Evolutionary conservation across 164 flowering plant species (phyloP).

Genomic region (Sedum album): DNA sequence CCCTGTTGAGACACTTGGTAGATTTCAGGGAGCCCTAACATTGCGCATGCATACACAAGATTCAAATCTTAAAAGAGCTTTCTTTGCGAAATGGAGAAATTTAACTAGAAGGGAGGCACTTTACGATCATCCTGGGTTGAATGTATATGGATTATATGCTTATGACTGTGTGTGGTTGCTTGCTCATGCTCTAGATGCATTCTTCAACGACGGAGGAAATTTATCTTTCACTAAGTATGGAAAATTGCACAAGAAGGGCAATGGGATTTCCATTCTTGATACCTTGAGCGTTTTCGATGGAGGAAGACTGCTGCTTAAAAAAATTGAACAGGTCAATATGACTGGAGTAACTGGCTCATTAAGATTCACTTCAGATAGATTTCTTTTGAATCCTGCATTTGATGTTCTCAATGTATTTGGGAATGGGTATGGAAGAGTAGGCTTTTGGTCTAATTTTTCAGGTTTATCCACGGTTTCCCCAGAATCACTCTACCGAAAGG

Average conservation of each 20-base stretch:
- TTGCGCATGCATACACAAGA: constrained; percentile 38
- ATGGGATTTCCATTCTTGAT: constrained; percentile 29
- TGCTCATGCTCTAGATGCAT: constrained; percentile 46
- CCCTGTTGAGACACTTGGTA: constrained; percentile 16
- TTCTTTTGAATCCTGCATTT: constrained; percentile 43
- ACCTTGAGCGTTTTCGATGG: constrained; percentile 41
- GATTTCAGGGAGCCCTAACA: constrained; percentile 48
- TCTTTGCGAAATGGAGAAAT: constrained; percentile 42
- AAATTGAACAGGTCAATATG: constrained; percentile 28
- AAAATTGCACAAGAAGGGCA: constrained; percentile 11
- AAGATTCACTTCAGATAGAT: constrained; percentile 36
- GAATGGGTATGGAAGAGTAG: constrained; percentile 43
- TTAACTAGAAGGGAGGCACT: constrained; percentile 16
- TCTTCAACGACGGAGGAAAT: constrained; percentile 37
- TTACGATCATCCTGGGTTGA: constrained; percentile 26
- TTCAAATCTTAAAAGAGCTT: constrained; percentile 17
- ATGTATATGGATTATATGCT: constrained; percentile 42
- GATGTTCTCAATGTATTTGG: constrained; percentile 64
- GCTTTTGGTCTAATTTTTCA: constrained; percentile 72
- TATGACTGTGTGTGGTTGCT: constrained; percentile 58
- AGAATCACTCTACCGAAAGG: constrained; percentile 27
- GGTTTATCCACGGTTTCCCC: constrained; percentile 45
- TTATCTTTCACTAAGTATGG: constrained; percentile 42
- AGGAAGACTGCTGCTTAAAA: constrained; percentile 30
- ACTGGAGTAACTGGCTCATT: constrained; percentile 48